A percentile compares a stretch with the other conserved stretches of the same genome.
Evolutionary conservation across 345 rosid species (phyloP).

Genomic region (Isatis tinctoria): DNA sequence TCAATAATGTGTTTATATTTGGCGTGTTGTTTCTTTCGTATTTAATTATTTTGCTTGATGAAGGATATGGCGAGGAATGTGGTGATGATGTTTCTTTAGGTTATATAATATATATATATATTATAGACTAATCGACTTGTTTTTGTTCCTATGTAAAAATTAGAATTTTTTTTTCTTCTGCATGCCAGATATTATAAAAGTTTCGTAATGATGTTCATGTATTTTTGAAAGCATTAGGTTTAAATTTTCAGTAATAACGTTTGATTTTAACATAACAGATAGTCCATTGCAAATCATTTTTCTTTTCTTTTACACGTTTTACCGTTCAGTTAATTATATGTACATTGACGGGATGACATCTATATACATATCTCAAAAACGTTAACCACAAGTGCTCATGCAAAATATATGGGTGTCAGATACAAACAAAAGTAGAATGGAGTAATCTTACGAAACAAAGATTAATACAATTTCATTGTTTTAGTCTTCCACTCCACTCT

Average conservation of each 20-base stretch:
- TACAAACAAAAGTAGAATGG: too few relatives aligned
- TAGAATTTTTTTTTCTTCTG: background rate
- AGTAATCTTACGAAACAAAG: too few relatives aligned
- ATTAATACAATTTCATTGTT: background rate
- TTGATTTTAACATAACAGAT: background rate
- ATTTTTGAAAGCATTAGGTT: background rate
- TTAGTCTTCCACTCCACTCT: background rate
- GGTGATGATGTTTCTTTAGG: conserved; percentile 19
- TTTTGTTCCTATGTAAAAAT: background rate
- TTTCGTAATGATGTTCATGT: background rate
- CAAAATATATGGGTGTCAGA: too few relatives aligned
- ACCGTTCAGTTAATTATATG: too few relatives aligned
- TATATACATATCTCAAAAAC: too few relatives aligned
- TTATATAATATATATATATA: background rate
- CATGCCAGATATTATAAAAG: background rate
- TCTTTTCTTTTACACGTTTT: too few relatives aligned
- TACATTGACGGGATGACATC: too few relatives aligned
- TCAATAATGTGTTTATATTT: background rate
- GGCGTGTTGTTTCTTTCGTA: background rate
- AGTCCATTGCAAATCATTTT: background rate
- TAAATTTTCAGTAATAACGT: background rate
- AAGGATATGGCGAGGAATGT: conserved; percentile 26
- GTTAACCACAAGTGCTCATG: too few relatives aligned
- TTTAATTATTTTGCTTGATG: conserved; percentile 14
- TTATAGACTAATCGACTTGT: background rate